These are phyloP conservation scores for Coemansia sp. DNA, from an alignment of 192 early-diverging fungal species.

Conservation along the genomic window DNA sequence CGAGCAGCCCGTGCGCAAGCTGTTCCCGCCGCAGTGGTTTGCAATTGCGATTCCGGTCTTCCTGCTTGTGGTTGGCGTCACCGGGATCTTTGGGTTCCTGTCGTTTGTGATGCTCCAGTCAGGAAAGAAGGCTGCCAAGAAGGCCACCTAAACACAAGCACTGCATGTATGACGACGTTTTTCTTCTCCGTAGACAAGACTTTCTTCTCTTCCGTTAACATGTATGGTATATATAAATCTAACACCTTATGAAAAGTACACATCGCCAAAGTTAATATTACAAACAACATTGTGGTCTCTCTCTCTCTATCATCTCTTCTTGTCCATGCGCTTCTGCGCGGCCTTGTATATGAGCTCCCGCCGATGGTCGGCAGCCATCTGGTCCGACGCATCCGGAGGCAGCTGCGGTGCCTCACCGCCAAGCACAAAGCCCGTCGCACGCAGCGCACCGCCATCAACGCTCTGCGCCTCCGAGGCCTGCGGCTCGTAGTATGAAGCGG, in stretches of 20 bases:
- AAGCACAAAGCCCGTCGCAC: constrained; percentile 34
- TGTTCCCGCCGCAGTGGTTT: constrained; percentile 81
- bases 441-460: constrained; percentile 43
- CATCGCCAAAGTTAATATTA: too few relatives aligned
- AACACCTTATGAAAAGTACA: background rate
- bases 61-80: constrained; percentile 76
- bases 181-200: constrained; percentile 5
- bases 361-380: background rate
- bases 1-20: constrained; percentile 68
- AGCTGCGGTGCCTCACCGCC: constrained; percentile 33
- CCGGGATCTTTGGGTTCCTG: constrained; percentile 76
- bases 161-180: background rate
- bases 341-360: constrained; percentile 38
- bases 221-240: background rate
- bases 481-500: constrained; percentile 19
- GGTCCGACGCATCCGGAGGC: constrained; percentile 5
- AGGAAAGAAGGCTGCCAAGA: constrained; percentile 72
- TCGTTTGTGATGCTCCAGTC: constrained; percentile 84
- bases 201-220: background rate
- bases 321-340: constrained; percentile 17
- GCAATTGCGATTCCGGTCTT: constrained; percentile 87
- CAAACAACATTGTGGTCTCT: too few relatives aligned
- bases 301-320: background rate
- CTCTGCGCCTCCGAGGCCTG: background rate
- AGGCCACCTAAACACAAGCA: constrained; percentile 52